Conservation (phyloP, 2,329 filamentous ascomycete species). For the Myriosclerotinia curreyana region DNA sequence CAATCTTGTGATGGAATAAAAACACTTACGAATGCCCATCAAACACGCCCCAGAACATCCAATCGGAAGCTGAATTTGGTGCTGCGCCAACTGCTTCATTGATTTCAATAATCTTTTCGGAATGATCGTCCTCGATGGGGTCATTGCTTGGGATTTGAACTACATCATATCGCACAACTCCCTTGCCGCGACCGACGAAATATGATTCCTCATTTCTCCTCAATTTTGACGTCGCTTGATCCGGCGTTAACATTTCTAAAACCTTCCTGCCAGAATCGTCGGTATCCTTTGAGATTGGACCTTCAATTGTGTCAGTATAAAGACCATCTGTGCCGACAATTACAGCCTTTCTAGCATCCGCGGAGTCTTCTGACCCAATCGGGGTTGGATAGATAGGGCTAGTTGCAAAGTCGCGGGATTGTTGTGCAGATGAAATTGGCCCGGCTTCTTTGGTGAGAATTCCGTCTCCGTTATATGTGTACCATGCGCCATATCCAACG, state of each 20-base stretch:
- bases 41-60: slow-evolving; percentile 99
- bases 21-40: slow-evolving; percentile 81
- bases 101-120: slow-evolving; percentile 94
- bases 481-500: slow-evolving; percentile 72
- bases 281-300: slow-evolving; percentile 83
- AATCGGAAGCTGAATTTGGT: slow-evolving; percentile 65
- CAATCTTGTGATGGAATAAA: neutral
- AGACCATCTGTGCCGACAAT: slow-evolving; percentile 89
- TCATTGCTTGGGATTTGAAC: slow-evolving; percentile 95
- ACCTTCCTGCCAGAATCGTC: slow-evolving; percentile 82
- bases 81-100: slow-evolving; percentile 49
- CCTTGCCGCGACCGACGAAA: slow-evolving; percentile 80
- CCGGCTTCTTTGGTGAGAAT: slow-evolving; percentile 19
- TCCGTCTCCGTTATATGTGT: slow-evolving; percentile 56
- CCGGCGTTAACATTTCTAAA: slow-evolving; percentile 92
- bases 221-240: slow-evolving; percentile 88
- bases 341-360: slow-evolving; percentile 61
- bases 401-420: slow-evolving; percentile 36
- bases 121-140: slow-evolving; percentile 97
- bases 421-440: slow-evolving; percentile 26
- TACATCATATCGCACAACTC: slow-evolving; percentile 90
- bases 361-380: slow-evolving; percentile 23
- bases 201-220: slow-evolving; percentile 90
- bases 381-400: slow-evolving; percentile 30
- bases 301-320: slow-evolving; percentile 81